Base-by-base conservation (phyloP, 2,329 filamentous ascomycete genomes). In the Talaromyces islandicus region DNA sequence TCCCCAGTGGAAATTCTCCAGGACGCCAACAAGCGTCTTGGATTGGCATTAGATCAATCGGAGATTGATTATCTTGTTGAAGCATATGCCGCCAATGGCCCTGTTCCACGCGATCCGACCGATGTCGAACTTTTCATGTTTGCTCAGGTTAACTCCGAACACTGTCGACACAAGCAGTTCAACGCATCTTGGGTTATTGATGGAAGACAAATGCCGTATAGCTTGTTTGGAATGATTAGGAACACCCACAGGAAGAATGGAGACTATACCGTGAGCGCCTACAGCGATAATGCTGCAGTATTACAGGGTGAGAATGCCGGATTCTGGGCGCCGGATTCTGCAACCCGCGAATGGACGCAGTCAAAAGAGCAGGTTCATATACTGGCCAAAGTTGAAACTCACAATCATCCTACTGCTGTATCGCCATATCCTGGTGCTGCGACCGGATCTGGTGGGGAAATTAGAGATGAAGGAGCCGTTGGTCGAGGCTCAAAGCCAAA, bases 51-150 rank as follows among this genome's bases (percentile, higher is more conserved):
- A 61, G 93, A 97, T 73, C 82, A 87, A 60, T 88, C 88, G 9
- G 92, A 99, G 73, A 95, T 97, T 73, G 88, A 96, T 62, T 97
- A 99, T 71, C 82, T 99, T 43, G 90, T 96, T n/a, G 87, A 92
- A 66, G 88, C 88, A 48, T 94, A 91, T 75, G 85, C 85, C 6
- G 80, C 85, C 41, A 83, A 86, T 30, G 82, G 82, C 3, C 75
- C 80, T 56, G 78, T 85, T 55, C 82, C 82, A 12, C 73, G 82
- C 63, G 79, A 88, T 54, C 91, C 91, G 0, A 88, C 92, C 62
- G 94, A 97, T 73, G 90, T 97, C 51, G 94, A 99, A 78, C 83
- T 97, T 24, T 97, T 97, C 82, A 97, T 97, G 94, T 99, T 97
- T 74, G 93, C 93, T 17, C 94, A 99, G 77, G 93, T 99, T 73